A percentile compares a stretch with the other conserved stretches of the same genome.
phyloP scores from a whole-genome alignment of 73 alveolate genomes.

The Paramecium tetraurelia region DNA sequence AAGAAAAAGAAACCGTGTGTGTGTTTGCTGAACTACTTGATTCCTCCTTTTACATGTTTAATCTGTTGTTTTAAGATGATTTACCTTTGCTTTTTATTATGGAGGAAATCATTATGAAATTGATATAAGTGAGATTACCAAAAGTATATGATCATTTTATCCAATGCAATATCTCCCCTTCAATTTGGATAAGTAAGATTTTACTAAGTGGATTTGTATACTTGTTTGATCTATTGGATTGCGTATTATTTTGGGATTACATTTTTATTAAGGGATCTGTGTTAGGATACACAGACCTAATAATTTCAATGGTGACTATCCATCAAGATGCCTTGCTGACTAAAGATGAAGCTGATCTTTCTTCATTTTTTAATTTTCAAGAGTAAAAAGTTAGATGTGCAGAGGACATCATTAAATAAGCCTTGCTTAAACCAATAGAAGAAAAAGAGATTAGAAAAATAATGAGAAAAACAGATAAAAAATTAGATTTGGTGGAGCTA shows the following conservation, averaged over 20 bases:
- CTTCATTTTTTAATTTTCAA: neutral
- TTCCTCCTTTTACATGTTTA: neutral
- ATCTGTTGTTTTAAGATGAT: neutral
- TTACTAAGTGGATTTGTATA: constrained; percentile 30
- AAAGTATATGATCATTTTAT: neutral
- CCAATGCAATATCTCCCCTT: neutral
- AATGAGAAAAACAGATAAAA: neutral
- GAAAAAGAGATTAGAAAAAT: neutral
- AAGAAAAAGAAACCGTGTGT: neutral
- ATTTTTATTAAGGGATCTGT: constrained; percentile 24
- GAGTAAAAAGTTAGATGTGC: neutral
- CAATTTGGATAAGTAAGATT: constrained; percentile 41
- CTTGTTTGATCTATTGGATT: neutral
- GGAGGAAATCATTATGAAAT: neutral
- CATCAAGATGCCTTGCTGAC: neutral
- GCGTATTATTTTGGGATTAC: constrained; percentile 30
- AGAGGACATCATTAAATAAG: neutral
- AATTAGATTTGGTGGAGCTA: neutral
- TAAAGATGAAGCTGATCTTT: neutral
- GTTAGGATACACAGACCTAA: neutral
- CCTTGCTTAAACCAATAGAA: neutral
- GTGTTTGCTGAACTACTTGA: neutral
- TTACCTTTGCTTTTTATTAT: neutral
- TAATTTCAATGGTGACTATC: neutral
- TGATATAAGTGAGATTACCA: neutral